Evolutionary conservation across 2,329 filamentous ascomycete genomes (phyloP).

Genomic region (Nectriaceae sp.): DNA sequence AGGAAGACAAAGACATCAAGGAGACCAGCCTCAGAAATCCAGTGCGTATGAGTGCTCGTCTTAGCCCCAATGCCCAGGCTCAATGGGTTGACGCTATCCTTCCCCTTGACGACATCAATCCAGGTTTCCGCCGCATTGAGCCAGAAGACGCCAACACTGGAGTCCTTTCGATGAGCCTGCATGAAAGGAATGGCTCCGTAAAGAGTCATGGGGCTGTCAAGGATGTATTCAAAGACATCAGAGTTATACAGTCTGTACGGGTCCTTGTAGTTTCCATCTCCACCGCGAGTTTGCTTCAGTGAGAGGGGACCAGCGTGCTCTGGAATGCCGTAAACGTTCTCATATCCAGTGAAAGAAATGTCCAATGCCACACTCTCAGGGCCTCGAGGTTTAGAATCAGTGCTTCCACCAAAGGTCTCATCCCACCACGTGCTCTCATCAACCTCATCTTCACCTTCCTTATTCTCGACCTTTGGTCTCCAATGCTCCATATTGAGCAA

Average conservation of each 20-base stretch:
- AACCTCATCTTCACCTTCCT: constrained; percentile 52
- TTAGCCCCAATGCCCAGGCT: constrained; percentile 69
- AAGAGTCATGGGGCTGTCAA: constrained; percentile 97
- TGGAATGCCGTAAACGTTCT: constrained; percentile 91
- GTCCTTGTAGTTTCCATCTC: constrained; percentile 80
- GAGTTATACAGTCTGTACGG: constrained; percentile 95
- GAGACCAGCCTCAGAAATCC: constrained; percentile 91
- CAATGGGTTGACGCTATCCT: constrained; percentile 72
- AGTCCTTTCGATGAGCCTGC: constrained; percentile 93
- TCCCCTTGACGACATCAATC: constrained; percentile 89
- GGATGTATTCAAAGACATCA: constrained; percentile 96
- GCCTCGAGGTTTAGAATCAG: constrained; percentile 90
- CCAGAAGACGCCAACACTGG: constrained; percentile 96
- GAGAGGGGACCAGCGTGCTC: constrained; percentile 89
- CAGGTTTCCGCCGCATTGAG: constrained; percentile 96
- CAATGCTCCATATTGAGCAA: constrained; percentile 94
- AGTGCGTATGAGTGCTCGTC: constrained; percentile 86
- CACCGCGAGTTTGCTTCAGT: constrained; percentile 86
- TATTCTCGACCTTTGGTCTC: constrained; percentile 78
- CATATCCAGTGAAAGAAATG: constrained; percentile 88
- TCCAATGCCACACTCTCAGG: constrained; percentile 91
- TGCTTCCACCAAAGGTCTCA: constrained; percentile 92
- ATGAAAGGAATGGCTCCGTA: constrained; percentile 98
- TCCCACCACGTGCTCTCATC: constrained; percentile 97
- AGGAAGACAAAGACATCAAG: constrained; percentile 95